Evolutionary conservation across 2,329 filamentous ascomycete species (phyloP).

Genomic region (Iodosphaeria phyllophila): DNA sequence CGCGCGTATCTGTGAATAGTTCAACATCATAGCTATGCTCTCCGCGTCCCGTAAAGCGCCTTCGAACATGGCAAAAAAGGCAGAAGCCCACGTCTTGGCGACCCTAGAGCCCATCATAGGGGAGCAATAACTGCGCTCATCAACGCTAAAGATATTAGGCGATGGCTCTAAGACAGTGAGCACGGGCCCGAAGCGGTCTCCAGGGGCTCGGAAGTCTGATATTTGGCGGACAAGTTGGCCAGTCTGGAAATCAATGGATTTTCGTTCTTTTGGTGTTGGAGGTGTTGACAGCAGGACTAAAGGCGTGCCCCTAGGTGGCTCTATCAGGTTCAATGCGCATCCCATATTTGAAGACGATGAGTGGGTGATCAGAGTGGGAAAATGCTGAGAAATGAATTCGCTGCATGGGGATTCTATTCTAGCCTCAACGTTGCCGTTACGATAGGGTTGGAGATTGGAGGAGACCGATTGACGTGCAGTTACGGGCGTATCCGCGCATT

Average conservation of each 20-base stretch:
- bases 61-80: slow-evolving; percentile 38
- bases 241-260: slow-evolving; percentile 23
- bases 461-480: not conserved
- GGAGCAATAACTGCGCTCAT: not conserved
- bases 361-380: slow-evolving; percentile 22
- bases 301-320: slow-evolving; percentile 17
- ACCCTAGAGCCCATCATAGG: slow-evolving; percentile 7
- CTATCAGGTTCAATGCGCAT: slow-evolving; percentile 23
- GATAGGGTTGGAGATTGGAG: not conserved
- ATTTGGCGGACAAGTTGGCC: slow-evolving; percentile 26
- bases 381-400: slow-evolving; percentile 9
- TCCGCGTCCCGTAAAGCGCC: slow-evolving; percentile 38
- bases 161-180: slow-evolving; percentile 14
- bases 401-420: not conserved
- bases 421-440: not conserved
- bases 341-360: slow-evolving; percentile 12
- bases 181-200: slow-evolving; percentile 27
- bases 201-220: slow-evolving; percentile 23
- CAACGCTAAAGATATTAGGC: slow-evolving; percentile 2
- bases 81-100: slow-evolving; percentile 29
- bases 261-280: slow-evolving; percentile 16
- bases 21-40: slow-evolving; percentile 37
- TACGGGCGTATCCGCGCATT: not conserved
- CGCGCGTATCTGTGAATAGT: slow-evolving; percentile 32
- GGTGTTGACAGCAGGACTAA: slow-evolving; percentile 17